Evolutionary conservation across 2,329 filamentous ascomycete genomes (phyloP), one percentile per base, ranked within the genome.

Genomic region (Cladosporium sp.): DNA sequence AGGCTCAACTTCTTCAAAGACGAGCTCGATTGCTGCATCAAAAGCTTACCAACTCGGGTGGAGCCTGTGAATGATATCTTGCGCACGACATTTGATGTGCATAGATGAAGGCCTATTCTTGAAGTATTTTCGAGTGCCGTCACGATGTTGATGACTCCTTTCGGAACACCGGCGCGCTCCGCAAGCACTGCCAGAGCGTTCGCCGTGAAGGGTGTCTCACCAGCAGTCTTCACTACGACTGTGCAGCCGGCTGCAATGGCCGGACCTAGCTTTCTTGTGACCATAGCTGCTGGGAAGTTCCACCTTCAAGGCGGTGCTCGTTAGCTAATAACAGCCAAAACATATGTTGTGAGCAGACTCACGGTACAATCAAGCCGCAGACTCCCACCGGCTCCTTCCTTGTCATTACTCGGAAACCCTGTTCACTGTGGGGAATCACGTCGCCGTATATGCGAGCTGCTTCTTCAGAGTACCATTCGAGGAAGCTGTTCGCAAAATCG

Each of bases 41-140:
- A 38, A 22, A 59, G 49, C 40, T 58, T 61, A n/a, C 60, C 60
- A 3, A 61, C 59, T 4, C 43, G 49, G 7, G 60, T 63, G 15
- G 50, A 55, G 12, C 60, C 60, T n/a, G 60, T 63, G 41, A 63
- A 63, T 45, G 49, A 56, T 38, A 63, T 46, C 46, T 63, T 62
- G 8, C 52, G 48, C 13, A 63, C 59, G 18, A 55, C 36, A 12
- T n/a, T 29, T 2, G 39, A 30, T 9, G 50, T 43, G 19, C 53
- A 46, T 8, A 47, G 43, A 6, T 30, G 39, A 11, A 59, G 43
- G 27, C 53, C 56, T 2, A 30, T 32, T 1, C 12, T 48, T 12
- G 46, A 38, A 11, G 51, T 36, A 13, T 35, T 29, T n/a, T 48
- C 51, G n/a, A 46, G 49, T 6, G 51, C 49, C 7, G 57, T 45